phyloP scores from a whole-genome alignment of 2,329 filamentous ascomycete genomes.

The Nigrograna mackinnonii region DNA sequence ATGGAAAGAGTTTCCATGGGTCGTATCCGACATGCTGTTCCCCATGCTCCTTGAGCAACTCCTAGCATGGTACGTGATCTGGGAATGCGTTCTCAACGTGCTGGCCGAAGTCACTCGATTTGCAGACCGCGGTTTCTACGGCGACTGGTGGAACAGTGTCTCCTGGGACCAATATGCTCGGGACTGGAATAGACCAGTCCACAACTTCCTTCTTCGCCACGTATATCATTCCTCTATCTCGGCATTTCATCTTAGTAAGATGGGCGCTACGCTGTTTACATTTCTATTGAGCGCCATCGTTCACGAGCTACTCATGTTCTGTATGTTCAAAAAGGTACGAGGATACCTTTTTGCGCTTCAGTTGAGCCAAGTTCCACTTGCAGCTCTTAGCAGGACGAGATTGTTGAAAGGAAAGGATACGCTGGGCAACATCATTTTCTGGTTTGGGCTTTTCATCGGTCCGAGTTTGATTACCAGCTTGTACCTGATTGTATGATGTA shows the following conservation, averaged over 20 bases:
- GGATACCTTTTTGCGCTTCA: constrained; percentile 76
- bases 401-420: constrained; percentile 65
- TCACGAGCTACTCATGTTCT: constrained; percentile 80
- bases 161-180: constrained; percentile 77
- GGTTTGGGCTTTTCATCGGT: constrained; percentile 77
- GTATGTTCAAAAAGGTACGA: constrained; percentile 76
- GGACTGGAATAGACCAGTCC: constrained; percentile 82
- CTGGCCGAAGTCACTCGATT: constrained; percentile 77
- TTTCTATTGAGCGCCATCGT: constrained; percentile 73
- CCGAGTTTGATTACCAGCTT: constrained; percentile 65
- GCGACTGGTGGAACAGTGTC: constrained; percentile 58
- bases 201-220: constrained; percentile 76
- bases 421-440: constrained; percentile 76
- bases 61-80: constrained; percentile 80
- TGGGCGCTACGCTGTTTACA: constrained; percentile 74
- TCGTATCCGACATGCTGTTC: constrained; percentile 75
- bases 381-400: constrained; percentile 67
- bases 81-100: constrained; percentile 70
- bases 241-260: constrained; percentile 69
- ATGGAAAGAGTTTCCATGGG: constrained; percentile 71
- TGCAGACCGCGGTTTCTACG: constrained; percentile 72
- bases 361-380: constrained; percentile 74
- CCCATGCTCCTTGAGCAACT: constrained; percentile 80
- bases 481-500: constrained; percentile 50
- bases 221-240: constrained; percentile 81